Conservation (phyloP, 768 basidiomycete genomes). For the Pleurotus salmoneostramineus region DNA sequence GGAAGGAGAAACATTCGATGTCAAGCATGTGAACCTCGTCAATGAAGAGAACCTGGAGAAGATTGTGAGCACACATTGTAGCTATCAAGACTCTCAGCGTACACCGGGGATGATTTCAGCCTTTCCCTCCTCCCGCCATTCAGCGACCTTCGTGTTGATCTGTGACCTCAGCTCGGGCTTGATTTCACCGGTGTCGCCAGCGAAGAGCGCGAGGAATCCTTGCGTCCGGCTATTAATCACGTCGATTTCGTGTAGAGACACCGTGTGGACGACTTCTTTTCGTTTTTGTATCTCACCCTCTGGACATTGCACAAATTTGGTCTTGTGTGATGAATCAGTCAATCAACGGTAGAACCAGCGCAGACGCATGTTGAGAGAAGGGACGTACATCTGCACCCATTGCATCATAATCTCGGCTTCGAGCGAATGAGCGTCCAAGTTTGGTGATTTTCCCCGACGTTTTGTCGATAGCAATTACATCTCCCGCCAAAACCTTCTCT, state of each 20-base stretch:
- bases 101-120: conserved; percentile 97
- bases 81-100: conserved; percentile 21
- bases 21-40: conserved; percentile 99
- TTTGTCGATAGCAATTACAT: conserved; percentile 96
- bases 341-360: conserved; percentile 4
- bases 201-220: conserved; percentile 93
- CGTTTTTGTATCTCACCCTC: conserved; percentile 98
- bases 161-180: conserved; percentile 95
- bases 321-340: conserved; percentile 43
- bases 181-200: conserved; percentile 98
- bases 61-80: neutral
- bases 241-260: conserved; percentile 97
- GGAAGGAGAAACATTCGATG: conserved; percentile 98
- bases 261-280: conserved; percentile 96
- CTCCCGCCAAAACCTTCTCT: conserved; percentile 94
- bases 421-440: conserved; percentile 93
- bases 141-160: conserved; percentile 94
- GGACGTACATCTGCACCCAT: conserved; percentile 94
- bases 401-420: conserved; percentile 96
- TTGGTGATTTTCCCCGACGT: conserved; percentile 96
- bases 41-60: conserved; percentile 85
- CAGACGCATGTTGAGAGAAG: neutral
- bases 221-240: conserved; percentile 99
- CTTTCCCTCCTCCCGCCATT: conserved; percentile 99
- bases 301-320: conserved; percentile 97